Evolutionary conservation across 306 rosid species (phyloP).

Genomic region (Carpinus fangiana): DNA sequence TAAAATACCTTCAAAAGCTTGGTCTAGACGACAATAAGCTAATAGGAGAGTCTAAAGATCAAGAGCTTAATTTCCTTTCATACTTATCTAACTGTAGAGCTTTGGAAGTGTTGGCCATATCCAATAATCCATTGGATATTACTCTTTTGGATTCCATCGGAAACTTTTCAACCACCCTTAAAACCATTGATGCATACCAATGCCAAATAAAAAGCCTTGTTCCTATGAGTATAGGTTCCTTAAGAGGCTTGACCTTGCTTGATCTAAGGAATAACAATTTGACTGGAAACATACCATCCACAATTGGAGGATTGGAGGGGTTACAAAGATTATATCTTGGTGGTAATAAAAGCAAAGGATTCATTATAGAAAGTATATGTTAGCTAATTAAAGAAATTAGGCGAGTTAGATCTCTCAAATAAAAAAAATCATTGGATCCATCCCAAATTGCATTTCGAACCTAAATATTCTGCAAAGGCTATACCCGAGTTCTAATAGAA

Average conservation of each 20-base stretch:
- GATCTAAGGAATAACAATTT: neutral
- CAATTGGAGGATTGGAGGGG: neutral
- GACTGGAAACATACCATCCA: neutral
- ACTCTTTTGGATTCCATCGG: neutral
- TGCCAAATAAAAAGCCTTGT: neutral
- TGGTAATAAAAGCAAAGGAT: fast-evolving
- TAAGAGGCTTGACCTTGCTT: neutral
- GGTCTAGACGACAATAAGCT: neutral
- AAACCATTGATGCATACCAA: neutral
- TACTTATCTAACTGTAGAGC: neutral
- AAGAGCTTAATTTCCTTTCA: neutral
- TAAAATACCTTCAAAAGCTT: neutral
- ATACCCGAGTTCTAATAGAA: neutral
- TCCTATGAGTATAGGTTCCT: neutral
- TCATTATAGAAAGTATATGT: neutral
- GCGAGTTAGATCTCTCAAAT: no score
- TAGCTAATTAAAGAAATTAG: neutral
- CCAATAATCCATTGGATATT: neutral
- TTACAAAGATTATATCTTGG: neutral
- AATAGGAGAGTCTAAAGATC: neutral
- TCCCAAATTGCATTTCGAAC: no score
- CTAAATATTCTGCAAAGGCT: no score
- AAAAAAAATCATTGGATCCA: no score
- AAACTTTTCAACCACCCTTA: neutral
- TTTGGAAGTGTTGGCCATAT: neutral